A percentile compares a stretch with the other conserved stretches of the same genome.
Conservation (phyloP, 2,329 filamentous ascomycete genomes). For the Alternaria sp. region DNA sequence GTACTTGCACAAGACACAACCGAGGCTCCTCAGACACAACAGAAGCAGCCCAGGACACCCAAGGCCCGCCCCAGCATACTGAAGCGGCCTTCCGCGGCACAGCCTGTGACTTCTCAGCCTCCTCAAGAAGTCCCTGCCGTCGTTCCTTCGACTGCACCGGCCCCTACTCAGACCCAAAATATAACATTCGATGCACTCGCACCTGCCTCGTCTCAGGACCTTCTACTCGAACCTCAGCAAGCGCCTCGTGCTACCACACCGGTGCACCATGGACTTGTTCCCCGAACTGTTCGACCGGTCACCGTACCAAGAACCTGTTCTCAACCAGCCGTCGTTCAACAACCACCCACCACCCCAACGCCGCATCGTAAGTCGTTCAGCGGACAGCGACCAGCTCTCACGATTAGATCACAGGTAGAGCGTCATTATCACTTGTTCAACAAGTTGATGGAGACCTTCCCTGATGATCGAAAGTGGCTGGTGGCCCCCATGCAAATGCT, state of each 20-base stretch:
- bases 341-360: slow-evolving; percentile 19
- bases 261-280: slow-evolving; percentile 26
- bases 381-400: slow-evolving; percentile 30
- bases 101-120: slow-evolving; percentile 11
- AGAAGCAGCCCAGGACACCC: slow-evolving; percentile 21
- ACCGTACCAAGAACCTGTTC: slow-evolving; percentile 22
- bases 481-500: slow-evolving; percentile 54
- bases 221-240: slow-evolving; percentile 2
- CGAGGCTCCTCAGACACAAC: slow-evolving; percentile 5
- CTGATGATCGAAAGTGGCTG: slow-evolving; percentile 52
- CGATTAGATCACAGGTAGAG: slow-evolving; percentile 52
- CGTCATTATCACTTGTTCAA: slow-evolving; percentile 54
- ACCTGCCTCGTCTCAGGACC: background rate
- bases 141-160: background rate
- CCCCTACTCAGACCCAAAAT: slow-evolving; percentile 2
- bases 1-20: background rate
- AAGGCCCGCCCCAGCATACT: slow-evolving; percentile 13
- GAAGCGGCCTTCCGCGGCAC: slow-evolving; percentile 16
- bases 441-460: slow-evolving; percentile 53
- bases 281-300: slow-evolving; percentile 34
- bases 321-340: slow-evolving; percentile 13
- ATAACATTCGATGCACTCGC: slow-evolving; percentile 18
- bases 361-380: slow-evolving; percentile 19
- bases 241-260: slow-evolving; percentile 2
- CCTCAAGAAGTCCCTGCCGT: background rate